Percentiles rank a stretch among this genome's conserved stretches.
Conservation (phyloP, 208 protist genomes). For the Wallacemonas rigidus region DNA sequence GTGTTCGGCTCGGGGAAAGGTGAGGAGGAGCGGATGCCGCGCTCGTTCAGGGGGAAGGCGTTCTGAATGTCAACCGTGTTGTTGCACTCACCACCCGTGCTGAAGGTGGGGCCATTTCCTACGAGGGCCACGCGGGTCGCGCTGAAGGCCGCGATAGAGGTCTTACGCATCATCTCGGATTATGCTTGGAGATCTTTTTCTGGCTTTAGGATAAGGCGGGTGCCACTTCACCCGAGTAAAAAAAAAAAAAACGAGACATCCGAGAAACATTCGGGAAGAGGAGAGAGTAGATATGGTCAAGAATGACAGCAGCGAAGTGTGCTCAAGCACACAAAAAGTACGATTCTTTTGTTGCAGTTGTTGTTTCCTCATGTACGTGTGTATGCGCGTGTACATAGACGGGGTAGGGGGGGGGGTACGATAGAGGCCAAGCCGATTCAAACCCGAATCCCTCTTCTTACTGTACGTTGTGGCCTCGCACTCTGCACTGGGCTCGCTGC, state of each 20-base stretch:
- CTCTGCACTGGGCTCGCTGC: no score
- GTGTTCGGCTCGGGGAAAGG: slow-evolving; percentile 90
- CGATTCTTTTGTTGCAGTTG: no score
- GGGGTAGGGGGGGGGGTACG: not conserved
- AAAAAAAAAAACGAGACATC: no score
- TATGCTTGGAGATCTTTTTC: not conserved
- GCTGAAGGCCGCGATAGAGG: slow-evolving; percentile 62
- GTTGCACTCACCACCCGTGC: slow-evolving; percentile 85
- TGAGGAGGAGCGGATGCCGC: slow-evolving; percentile 86
- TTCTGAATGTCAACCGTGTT: slow-evolving; percentile 84
- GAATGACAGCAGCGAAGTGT: no score
- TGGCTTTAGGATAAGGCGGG: not conserved
- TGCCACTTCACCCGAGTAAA: no score
- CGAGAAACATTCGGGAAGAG: no score
- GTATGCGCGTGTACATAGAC: no score
- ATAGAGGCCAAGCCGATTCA: not conserved
- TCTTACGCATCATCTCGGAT: slow-evolving; percentile 74
- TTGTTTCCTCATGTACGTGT: no score
- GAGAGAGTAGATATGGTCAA: no score
- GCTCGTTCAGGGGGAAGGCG: slow-evolving; percentile 80
- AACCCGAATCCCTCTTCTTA: no score
- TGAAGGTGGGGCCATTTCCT: slow-evolving; percentile 89
- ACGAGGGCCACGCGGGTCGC: slow-evolving; percentile 74
- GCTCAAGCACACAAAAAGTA: no score
- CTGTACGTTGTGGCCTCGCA: no score